Conservation (phyloP, 2,329 filamentous ascomycete species). For the Aspergillus fumigatiaffinis region DNA sequence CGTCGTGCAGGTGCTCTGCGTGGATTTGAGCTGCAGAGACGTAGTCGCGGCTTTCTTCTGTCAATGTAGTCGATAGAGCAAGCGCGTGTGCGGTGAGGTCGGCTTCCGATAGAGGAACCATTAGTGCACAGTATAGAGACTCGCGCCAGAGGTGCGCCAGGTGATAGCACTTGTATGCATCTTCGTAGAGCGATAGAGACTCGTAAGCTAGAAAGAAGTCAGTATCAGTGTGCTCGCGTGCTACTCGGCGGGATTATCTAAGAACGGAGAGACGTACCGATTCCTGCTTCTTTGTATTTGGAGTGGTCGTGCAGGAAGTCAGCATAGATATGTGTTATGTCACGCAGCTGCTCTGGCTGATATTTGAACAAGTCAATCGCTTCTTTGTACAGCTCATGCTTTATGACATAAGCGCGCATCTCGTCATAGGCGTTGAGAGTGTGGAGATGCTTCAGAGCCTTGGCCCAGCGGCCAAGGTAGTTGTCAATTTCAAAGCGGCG, state of each 20-base stretch:
- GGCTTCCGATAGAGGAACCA: slow-evolving; percentile 58
- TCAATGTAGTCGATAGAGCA: slow-evolving; percentile 71
- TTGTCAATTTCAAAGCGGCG: slow-evolving; percentile 85
- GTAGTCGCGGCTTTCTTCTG: slow-evolving; percentile 78
- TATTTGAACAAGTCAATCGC: slow-evolving; percentile 83
- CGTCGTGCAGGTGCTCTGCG: slow-evolving; percentile 72
- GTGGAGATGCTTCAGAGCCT: slow-evolving; percentile 75
- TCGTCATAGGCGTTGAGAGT: slow-evolving; percentile 72
- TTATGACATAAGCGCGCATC: slow-evolving; percentile 70
- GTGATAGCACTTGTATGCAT: slow-evolving; percentile 79
- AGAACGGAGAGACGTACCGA: slow-evolving; percentile 43
- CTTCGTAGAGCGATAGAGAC: slow-evolving; percentile 68
- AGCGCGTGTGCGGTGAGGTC: slow-evolving; percentile 66
- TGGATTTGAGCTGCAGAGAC: slow-evolving; percentile 73
- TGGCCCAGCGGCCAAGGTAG: slow-evolving; percentile 69
- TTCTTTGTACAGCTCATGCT: slow-evolving; percentile 72
- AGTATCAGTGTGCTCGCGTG: slow-evolving; percentile 5
- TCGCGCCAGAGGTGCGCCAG: slow-evolving; percentile 88
- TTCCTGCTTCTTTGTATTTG: slow-evolving; percentile 77
- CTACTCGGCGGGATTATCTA: background rate
- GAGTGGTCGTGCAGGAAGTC: slow-evolving; percentile 70
- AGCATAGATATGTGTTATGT: slow-evolving; percentile 75
- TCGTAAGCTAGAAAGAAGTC: slow-evolving; percentile 62
- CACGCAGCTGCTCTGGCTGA: slow-evolving; percentile 60
- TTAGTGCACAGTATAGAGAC: slow-evolving; percentile 73